phyloP scores from a whole-genome alignment of 2,329 filamentous ascomycete species.

The Exophiala sideris region DNA sequence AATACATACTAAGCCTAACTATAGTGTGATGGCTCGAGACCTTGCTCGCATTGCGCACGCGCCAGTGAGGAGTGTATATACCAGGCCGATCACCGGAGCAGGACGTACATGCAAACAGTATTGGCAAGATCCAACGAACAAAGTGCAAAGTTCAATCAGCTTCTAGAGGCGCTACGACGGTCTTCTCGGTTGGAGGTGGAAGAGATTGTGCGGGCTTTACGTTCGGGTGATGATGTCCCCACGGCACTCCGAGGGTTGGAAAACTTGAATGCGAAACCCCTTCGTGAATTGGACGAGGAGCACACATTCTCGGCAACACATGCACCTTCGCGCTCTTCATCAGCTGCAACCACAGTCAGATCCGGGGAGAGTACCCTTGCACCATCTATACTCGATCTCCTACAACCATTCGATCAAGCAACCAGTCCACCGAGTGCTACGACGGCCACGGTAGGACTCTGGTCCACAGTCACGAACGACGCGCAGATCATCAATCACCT shows the following conservation, averaged over 20 bases:
- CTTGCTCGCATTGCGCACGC: too few species aligned
- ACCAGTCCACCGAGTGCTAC: not conserved
- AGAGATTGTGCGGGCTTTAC: not conserved
- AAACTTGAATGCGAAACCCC: too few species aligned
- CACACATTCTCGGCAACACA: too few species aligned
- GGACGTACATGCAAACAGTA: too few species aligned
- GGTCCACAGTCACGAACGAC: conserved; percentile 1
- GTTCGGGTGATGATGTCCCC: too few species aligned
- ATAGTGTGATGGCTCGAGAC: too few species aligned
- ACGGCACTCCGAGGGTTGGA: not conserved
- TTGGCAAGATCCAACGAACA: not conserved
- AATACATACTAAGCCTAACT: too few species aligned
- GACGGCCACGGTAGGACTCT: not conserved
- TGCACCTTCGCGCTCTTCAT: too few species aligned
- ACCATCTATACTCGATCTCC: not conserved
- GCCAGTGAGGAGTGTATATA: too few species aligned
- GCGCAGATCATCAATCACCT: not conserved
- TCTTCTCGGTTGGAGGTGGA: not conserved
- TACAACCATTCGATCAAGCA: conserved; percentile 3
- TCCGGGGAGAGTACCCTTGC: not conserved
- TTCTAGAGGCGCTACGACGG: not conserved
- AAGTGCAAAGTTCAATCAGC: not conserved
- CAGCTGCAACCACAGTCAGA: too few species aligned
- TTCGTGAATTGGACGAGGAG: too few species aligned
- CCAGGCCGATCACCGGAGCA: too few species aligned